A percentile compares a stretch with the other conserved stretches of the same genome.
These are phyloP conservation scores for Fraxinus sp. DNA, from an alignment of 305 asterid species.

Conservation along the genomic window DNA sequence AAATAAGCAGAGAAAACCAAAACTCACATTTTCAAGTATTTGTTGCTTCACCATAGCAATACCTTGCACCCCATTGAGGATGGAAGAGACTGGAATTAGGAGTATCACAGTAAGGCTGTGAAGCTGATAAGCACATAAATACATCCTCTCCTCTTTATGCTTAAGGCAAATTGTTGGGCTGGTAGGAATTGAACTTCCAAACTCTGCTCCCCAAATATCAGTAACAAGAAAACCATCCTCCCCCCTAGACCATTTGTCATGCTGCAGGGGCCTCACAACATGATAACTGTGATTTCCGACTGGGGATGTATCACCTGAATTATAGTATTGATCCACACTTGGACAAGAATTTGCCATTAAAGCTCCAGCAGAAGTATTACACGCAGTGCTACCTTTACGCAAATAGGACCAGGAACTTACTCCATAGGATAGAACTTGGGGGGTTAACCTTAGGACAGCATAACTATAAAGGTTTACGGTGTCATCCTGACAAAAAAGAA, in stretches of 20 bases:
- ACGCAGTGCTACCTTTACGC: slow-evolving; percentile 50
- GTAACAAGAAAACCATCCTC: slow-evolving; percentile 81
- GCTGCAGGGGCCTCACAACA: slow-evolving; percentile 80
- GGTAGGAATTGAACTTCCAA: slow-evolving; percentile 46
- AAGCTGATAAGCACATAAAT: slow-evolving; percentile 75
- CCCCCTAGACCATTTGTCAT: slow-evolving; percentile 79
- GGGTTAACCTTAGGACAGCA: slow-evolving; percentile 81
- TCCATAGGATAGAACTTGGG: slow-evolving; percentile 75
- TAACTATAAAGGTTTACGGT: slow-evolving; percentile 71
- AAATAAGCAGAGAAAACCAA: slow-evolving; percentile 7
- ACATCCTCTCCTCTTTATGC: slow-evolving; percentile 77
- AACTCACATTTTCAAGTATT: slow-evolving; percentile 71
- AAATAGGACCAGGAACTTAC: slow-evolving; percentile 68
- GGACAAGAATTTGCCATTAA: slow-evolving; percentile 45
- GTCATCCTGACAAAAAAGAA: slow-evolving; percentile 58
- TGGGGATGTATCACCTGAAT: slow-evolving; percentile 51
- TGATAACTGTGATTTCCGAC: slow-evolving; percentile 54
- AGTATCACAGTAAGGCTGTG: slow-evolving; percentile 70
- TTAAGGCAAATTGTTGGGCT: slow-evolving; percentile 74
- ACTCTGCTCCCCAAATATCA: slow-evolving; percentile 77
- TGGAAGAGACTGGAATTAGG: slow-evolving; percentile 71
- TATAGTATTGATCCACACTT: slow-evolving; percentile 45
- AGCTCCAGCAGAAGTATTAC: slow-evolving; percentile 55
- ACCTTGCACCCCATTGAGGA: slow-evolving; percentile 70
- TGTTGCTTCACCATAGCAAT: slow-evolving; percentile 72